These are phyloP conservation scores for Diaporthe destruens DNA, from an alignment of 2,329 filamentous ascomycete species.

Conservation along the genomic window DNA sequence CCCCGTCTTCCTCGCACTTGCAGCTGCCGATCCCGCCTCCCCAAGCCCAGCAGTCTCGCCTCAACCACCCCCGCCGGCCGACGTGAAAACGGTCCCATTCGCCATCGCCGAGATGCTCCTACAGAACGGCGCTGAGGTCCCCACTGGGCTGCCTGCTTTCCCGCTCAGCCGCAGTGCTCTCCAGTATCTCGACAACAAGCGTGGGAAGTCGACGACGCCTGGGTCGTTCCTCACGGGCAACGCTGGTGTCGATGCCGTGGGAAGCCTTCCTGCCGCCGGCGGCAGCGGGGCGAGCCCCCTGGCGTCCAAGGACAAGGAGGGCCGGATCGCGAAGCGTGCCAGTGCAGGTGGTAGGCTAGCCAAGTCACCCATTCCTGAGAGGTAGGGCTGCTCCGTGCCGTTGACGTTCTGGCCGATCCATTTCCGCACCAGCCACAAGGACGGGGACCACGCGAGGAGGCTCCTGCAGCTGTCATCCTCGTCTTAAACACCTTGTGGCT, in stretches of 20 bases:
- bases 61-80: constrained; percentile 54
- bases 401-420: constrained; percentile 42
- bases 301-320: constrained; percentile 69
- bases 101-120: constrained; percentile 90
- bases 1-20: constrained; percentile 89
- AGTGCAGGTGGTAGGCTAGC: constrained; percentile 82
- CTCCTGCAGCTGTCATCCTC: constrained; percentile 38
- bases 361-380: constrained; percentile 73
- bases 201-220: constrained; percentile 58
- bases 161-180: constrained; percentile 85
- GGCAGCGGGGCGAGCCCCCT: constrained; percentile 48
- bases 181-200: constrained; percentile 86
- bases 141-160: constrained; percentile 80
- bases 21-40: constrained; percentile 89
- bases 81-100: constrained; percentile 75
- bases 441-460: constrained; percentile 38
- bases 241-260: constrained; percentile 65
- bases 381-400: constrained; percentile 58
- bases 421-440: constrained; percentile 33
- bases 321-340: constrained; percentile 80
- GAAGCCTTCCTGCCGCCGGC: constrained; percentile 67
- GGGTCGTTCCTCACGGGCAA: constrained; percentile 44
- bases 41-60: constrained; percentile 67
- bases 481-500: constrained; percentile 18
- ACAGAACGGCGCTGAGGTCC: constrained; percentile 94